Evolutionary conservation across 2,329 filamentous ascomycete genomes (phyloP).

Genomic region (Ceratocystis smalleyi): DNA sequence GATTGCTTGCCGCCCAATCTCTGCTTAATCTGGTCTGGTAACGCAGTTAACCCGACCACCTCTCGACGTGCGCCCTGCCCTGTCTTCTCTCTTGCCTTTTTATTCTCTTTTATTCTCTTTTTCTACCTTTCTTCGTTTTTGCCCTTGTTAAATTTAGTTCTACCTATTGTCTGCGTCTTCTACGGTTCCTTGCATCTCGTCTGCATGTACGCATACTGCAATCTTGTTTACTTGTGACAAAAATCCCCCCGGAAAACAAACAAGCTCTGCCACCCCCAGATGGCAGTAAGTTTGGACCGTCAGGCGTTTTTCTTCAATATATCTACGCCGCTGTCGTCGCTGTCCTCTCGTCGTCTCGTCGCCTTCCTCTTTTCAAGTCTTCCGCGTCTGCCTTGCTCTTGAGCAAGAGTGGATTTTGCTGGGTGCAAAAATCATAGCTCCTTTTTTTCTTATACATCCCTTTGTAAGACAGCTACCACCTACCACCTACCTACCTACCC

Average conservation of each 20-base stretch:
- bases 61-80: neutral
- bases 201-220: neutral
- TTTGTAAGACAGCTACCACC: neutral
- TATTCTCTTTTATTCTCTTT: neutral
- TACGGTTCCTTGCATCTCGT: neutral
- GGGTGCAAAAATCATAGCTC: neutral
- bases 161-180: neutral
- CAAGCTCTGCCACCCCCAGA: neutral
- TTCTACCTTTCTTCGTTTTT: neutral
- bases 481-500: neutral
- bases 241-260: constrained; percentile 4
- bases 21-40: too few relatives aligned
- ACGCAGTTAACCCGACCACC: neutral
- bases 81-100: neutral
- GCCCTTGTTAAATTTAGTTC: too few relatives aligned
- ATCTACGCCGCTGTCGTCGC: neutral
- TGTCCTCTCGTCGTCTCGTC: neutral
- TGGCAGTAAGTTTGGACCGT: neutral
- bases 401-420: neutral
- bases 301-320: neutral
- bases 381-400: neutral
- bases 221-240: neutral
- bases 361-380: neutral
- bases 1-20: neutral
- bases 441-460: neutral